phyloP scores from a whole-genome alignment of 352 stramenopile genomes.

The Pythium pyrilobum region DNA sequence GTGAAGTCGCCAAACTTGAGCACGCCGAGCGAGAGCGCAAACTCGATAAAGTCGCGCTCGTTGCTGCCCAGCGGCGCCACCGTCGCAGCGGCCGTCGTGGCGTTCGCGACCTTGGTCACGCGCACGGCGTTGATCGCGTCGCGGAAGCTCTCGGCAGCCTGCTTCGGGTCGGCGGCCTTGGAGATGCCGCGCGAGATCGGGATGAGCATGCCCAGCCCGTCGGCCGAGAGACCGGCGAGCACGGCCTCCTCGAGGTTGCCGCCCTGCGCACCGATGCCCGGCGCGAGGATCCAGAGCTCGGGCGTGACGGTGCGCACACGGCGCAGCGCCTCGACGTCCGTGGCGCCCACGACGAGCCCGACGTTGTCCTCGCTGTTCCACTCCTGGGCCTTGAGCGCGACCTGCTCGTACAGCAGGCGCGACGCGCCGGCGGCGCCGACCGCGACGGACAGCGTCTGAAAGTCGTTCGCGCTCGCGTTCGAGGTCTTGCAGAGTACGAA shows the following conservation, averaged over 20 bases:
- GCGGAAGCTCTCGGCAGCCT: constrained; percentile 87
- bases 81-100: constrained; percentile 1
- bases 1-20: constrained; percentile 98
- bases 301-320: constrained; percentile 81
- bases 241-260: constrained; percentile 90
- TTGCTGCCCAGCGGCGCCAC: not conserved
- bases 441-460: constrained; percentile 83
- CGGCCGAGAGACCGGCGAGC: constrained; percentile 59
- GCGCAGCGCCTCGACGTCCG: constrained; percentile 89
- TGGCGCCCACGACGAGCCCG: constrained; percentile 97
- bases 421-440: constrained; percentile 9
- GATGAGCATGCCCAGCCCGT: constrained; percentile 93
- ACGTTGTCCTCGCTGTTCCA: constrained; percentile 91
- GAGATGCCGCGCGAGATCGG: constrained; percentile 97
- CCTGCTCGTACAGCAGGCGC: constrained; percentile 82
- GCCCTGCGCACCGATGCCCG: constrained; percentile 94
- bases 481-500: constrained; percentile 99
- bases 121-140: constrained; percentile 94
- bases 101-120: constrained; percentile 34
- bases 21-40: constrained; percentile 92
- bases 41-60: constrained; percentile 96
- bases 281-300: constrained; percentile 96
- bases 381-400: constrained; percentile 86
- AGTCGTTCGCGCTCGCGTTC: constrained; percentile 96
- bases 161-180: constrained; percentile 82